These are phyloP conservation scores for Blastobotrys ciferrii DNA, from an alignment of 1,139 yeast species.

Conservation along the genomic window DNA sequence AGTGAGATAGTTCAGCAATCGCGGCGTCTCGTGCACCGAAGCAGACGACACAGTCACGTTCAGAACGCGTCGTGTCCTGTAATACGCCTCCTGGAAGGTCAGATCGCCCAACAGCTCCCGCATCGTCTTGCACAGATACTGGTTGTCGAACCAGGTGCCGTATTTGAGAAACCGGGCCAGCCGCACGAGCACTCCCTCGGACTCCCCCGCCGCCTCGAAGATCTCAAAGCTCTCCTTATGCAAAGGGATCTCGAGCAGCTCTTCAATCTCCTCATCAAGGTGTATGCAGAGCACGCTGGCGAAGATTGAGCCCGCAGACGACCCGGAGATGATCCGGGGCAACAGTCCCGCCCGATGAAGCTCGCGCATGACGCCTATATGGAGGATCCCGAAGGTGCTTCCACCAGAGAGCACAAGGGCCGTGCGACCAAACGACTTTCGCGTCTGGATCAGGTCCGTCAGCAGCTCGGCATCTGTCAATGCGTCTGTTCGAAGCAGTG, in stretches of 20 bases:
- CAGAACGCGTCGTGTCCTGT: constrained; percentile 76
- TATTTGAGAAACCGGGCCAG: constrained; percentile 64
- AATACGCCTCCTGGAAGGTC: constrained; percentile 92
- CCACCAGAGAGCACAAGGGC: constrained; percentile 95
- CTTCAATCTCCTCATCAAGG: constrained; percentile 68
- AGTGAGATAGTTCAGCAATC: constrained; percentile 81
- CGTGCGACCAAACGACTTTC: constrained; percentile 89
- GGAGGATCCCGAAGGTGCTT: constrained; percentile 88
- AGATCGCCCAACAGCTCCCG: constrained; percentile 80
- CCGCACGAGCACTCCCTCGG: constrained; percentile 48
- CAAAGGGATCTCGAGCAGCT: constrained; percentile 40
- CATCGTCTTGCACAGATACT: constrained; percentile 70
- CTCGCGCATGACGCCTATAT: constrained; percentile 85
- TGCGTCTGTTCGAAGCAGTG: constrained; percentile 37
- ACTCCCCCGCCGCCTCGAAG: constrained; percentile 56
- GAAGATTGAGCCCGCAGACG: constrained; percentile 94
- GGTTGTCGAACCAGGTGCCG: constrained; percentile 87
- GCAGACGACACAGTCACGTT: constrained; percentile 91
- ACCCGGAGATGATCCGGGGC: constrained; percentile 91
- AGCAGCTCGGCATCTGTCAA: constrained; percentile 67
- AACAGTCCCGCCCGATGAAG: constrained; percentile 68
- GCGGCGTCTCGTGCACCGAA: constrained; percentile 39
- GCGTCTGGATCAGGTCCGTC: constrained; percentile 79
- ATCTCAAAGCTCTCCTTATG: constrained; percentile 64
- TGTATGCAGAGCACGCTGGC: constrained; percentile 86